A percentile compares a stretch with the other conserved stretches of the same genome.
Conservation (phyloP, 2,329 filamentous ascomycete species). For the Ustulina deusta region DNA sequence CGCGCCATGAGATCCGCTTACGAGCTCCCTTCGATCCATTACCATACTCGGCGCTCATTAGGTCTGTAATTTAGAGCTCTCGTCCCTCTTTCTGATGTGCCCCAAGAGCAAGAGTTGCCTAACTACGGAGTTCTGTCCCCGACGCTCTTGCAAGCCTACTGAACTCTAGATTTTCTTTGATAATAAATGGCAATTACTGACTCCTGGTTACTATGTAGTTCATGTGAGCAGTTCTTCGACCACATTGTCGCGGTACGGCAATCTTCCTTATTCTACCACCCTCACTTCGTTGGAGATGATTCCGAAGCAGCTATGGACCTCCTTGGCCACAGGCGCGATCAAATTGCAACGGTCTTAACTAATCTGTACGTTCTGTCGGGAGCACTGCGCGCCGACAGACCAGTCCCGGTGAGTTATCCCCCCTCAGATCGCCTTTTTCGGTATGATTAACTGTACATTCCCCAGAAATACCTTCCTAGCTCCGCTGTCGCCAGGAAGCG, state of each 20-base stretch:
- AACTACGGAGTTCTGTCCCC: not conserved
- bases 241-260: slow-evolving; percentile 69
- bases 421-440: not conserved
- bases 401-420: slow-evolving; percentile 59
- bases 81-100: not conserved
- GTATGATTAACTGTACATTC: slow-evolving; percentile 8
- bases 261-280: slow-evolving; percentile 68
- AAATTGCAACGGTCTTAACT: slow-evolving; percentile 67
- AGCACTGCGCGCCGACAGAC: slow-evolving; percentile 62
- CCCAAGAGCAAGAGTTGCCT: not conserved
- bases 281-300: slow-evolving; percentile 63
- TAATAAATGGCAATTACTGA: not conserved
- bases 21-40: slow-evolving; percentile 68
- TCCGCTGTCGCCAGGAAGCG: slow-evolving; percentile 65
- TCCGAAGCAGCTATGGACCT: slow-evolving; percentile 62
- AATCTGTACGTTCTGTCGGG: slow-evolving; percentile 70
- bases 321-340: slow-evolving; percentile 65
- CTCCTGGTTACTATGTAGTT: not conserved
- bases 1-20: slow-evolving; percentile 69
- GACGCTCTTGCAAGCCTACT: no score
- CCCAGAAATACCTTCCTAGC: slow-evolving; percentile 65
- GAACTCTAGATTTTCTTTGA: no score
- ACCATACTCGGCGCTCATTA: slow-evolving; percentile 67
- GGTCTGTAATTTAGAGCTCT: slow-evolving; percentile 47
- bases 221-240: slow-evolving; percentile 69